Base-by-base conservation (phyloP, 139 green algal genomes). In the Picochlorum sp. region DNA sequence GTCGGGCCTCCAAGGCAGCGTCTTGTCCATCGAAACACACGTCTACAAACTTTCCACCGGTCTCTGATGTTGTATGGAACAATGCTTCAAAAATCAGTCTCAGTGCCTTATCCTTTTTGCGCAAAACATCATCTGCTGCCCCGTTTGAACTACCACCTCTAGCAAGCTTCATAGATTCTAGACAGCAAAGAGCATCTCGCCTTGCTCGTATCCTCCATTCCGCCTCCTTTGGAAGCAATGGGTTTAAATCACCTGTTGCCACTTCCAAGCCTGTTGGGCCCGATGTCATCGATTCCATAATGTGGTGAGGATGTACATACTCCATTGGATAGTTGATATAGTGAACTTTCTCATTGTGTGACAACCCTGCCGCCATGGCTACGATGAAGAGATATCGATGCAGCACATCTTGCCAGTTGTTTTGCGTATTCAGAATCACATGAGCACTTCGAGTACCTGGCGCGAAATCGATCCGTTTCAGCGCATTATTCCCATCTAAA, bases 1-100 rank as follows among this genome's bases (percentile, higher is more conserved):
- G 34, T 20, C 69, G 72, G n/a, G 66, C 51, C 5, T 70, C 69
- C 2, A 67, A 62, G 2, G 66, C 77, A 9, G 77, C 74, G 3
- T 44, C 55, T 41, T 49, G 13, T 16, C 66, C 75, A n/a, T 59
- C 49, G 20, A 65, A 77, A 63, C 63, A 75, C 18, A 84, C 60
- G 21, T 61, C 57, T 60, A 68, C 45, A 24, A 44, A 68, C 20
- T 30, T 26, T 16, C 52, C 13, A 10, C 52, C 52, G 4, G 23
- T 59, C 6, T 59, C 20, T 24, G n/a, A 20, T 30, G 15, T 61
- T 41, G 34, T 41, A 7, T 41, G 34, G 34, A 41, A 41, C 34
- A 41, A 41, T 41, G 34, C 34, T 41, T 41, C 34, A 41, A 41
- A 47, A 41, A 41, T 41, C 34, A 41, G 8, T 41, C 34, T 20